phyloP scores from a whole-genome alignment of 1,284 basidiomycete species.

The Naganishia sp. region DNA sequence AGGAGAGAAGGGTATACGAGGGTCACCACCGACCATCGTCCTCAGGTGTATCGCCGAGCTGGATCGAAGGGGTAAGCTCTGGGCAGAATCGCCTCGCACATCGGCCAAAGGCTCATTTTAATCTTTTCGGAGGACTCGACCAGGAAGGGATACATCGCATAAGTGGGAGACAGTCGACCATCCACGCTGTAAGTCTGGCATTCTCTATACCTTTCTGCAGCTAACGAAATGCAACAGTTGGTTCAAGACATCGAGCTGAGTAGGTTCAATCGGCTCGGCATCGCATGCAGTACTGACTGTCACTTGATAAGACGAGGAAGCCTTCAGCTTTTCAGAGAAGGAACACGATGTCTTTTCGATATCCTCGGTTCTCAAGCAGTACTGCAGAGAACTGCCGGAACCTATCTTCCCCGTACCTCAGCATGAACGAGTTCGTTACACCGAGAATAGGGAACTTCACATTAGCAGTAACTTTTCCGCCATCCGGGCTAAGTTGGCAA shows the following conservation, averaged over 20 bases:
- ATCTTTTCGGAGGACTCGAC: conserved; percentile 62
- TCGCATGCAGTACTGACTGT: background rate
- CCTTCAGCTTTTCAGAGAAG: conserved; percentile 71
- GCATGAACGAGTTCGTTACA: conserved; percentile 80
- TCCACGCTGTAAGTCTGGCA: conserved; percentile 66
- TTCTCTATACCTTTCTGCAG: background rate
- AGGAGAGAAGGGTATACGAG: conserved; percentile 65
- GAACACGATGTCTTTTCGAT: conserved; percentile 83
- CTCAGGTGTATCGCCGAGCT: conserved; percentile 81
- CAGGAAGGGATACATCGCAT: conserved; percentile 69
- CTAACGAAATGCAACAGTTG: conserved; percentile 59
- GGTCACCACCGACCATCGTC: conserved; percentile 73
- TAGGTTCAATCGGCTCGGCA: background rate
- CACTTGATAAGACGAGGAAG: conserved; percentile 64
- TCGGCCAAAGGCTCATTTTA: background rate
- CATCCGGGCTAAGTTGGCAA: conserved; percentile 75
- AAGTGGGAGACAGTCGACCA: conserved; percentile 74
- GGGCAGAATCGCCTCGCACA: background rate
- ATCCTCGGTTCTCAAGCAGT: conserved; percentile 85
- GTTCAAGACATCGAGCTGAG: conserved; percentile 80
- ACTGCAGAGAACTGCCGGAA: conserved; percentile 84
- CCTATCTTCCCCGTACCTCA: conserved; percentile 85
- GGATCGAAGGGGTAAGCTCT: conserved; percentile 61
- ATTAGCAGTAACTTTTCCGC: conserved; percentile 69
- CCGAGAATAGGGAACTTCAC: conserved; percentile 72